phyloP scores from a whole-genome alignment of 164 flowering plant species.

The Litsea cubeba region DNA sequence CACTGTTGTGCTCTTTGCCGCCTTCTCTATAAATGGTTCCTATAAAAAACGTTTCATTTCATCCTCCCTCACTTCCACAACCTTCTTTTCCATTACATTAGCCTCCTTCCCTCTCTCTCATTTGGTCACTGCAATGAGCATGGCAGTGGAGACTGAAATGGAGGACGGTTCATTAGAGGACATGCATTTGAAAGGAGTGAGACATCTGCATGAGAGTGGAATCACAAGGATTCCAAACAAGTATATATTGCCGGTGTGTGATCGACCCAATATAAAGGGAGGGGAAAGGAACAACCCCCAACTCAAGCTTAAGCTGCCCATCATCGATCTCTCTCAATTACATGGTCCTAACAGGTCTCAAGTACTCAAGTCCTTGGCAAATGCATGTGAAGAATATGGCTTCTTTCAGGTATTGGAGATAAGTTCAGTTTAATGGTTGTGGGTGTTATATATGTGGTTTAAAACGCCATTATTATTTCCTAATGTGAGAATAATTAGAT shows the following conservation, averaged over 20 bases:
- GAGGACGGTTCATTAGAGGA: constrained; percentile 17
- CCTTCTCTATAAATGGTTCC: constrained; percentile 1
- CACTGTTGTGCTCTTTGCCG: neutral
- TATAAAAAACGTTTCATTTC: neutral
- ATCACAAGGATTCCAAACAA: constrained; percentile 55
- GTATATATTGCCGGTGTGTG: constrained; percentile 59
- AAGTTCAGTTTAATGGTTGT: neutral
- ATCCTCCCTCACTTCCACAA: neutral
- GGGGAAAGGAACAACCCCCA: neutral
- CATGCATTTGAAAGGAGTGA: constrained; percentile 68
- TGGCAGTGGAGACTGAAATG: constrained; percentile 3
- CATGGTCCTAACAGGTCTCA: constrained; percentile 45
- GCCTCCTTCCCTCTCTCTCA: neutral
- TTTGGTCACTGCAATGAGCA: constrained; percentile 34
- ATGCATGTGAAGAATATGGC: constrained; percentile 70
- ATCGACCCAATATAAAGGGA: constrained; percentile 37
- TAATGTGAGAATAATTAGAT: neutral
- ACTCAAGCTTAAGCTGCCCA: constrained; percentile 39
- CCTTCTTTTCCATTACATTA: neutral
- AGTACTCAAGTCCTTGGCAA: constrained; percentile 51
- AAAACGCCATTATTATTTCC: no score
- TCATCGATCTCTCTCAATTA: constrained; percentile 64
- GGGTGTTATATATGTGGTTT: neutral
- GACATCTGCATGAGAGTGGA: constrained; percentile 55
- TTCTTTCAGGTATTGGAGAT: constrained; percentile 62